Conservation (phyloP, 345 rosid species). For the Toxicodendron radicans region DNA sequence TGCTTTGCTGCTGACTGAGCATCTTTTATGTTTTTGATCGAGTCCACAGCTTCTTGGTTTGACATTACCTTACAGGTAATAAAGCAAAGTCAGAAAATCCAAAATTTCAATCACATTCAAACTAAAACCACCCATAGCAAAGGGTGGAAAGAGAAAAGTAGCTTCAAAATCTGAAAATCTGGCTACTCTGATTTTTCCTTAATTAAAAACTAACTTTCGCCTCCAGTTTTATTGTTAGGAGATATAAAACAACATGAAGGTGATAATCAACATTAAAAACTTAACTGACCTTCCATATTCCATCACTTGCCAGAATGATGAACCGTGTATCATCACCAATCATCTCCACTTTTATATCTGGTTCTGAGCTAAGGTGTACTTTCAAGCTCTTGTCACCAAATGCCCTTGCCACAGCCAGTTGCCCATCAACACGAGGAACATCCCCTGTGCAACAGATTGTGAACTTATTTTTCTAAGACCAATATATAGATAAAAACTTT, state of each 20-base stretch:
- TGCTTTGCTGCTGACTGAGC: constrained; percentile 65
- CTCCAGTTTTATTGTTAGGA: not conserved
- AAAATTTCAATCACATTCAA: not conserved
- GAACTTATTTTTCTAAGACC: not conserved
- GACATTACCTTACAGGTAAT: constrained; percentile 58
- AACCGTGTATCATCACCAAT: constrained; percentile 53
- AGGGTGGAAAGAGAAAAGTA: not conserved
- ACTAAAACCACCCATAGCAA: not conserved
- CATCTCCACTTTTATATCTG: constrained; percentile 42
- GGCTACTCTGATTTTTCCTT: not conserved
- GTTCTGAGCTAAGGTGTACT: constrained; percentile 86
- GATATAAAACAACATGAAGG: not conserved
- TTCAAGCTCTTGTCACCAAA: constrained; percentile 87
- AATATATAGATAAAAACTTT: not conserved
- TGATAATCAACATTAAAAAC: constrained; percentile 2
- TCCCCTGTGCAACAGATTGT: constrained; percentile 51
- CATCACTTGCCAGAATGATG: constrained; percentile 84
- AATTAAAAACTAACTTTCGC: not conserved
- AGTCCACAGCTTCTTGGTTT: constrained; percentile 73
- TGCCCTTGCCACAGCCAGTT: constrained; percentile 89
- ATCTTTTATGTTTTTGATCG: constrained; percentile 59
- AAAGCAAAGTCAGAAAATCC: not conserved
- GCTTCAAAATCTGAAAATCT: not conserved
- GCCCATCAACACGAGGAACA: constrained; percentile 90
- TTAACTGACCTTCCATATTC: constrained; percentile 76